Evolutionary conservation across 2,329 filamentous ascomycete genomes (phyloP), one percentile per base, ranked within the genome.

Genomic region (Alternaria conjuncta): DNA sequence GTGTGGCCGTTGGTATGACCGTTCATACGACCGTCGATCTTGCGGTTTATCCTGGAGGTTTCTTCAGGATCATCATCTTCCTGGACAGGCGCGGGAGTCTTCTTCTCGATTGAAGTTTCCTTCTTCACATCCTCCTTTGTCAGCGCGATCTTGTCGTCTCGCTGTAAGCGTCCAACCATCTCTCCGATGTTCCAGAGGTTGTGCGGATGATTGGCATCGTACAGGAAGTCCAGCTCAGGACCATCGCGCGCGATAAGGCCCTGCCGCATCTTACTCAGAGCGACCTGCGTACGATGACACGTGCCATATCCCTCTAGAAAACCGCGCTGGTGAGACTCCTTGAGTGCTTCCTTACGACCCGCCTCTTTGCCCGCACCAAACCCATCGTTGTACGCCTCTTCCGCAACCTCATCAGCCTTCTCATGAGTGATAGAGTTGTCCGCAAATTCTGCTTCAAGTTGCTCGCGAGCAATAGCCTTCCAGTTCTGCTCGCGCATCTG

Each of bases 271-370:
- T 68, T 62, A 23, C 51, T 55, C 15, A 75, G 18, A 1, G 60
- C 36, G 0, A 54, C 30, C 25, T 68, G 64, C 5, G 67, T 43
- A 12, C 54, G 57, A 20, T 63, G 61, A 23, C 68, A 72, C 2
- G 63, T 63, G 3, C 54, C 45, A 12, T 75, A 77, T 1, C 75
- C 75, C 9, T 72, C 54, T 2, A 72, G 28, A 20, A 71, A 76
- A 0, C 55, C 61, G 0, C 28, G 36, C 18, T 66, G 32, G 2
- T 30, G 43, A 0, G 54, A 56, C 11, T 64, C 50, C 0, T 65
- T 54, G 2, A 23, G 18, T 1, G 9, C 44, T 10, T 63, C 59
- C 5, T 26, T 50, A 1, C 54, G 46, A 7, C 64, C 68, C 2
- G 41, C 44, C 2, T 55, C 55, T 11, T 57, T 68, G 6, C 63